phyloP scores from a whole-genome alignment of 495 filamentous ascomycete species.

The Hypoxylon cercidicola region DNA sequence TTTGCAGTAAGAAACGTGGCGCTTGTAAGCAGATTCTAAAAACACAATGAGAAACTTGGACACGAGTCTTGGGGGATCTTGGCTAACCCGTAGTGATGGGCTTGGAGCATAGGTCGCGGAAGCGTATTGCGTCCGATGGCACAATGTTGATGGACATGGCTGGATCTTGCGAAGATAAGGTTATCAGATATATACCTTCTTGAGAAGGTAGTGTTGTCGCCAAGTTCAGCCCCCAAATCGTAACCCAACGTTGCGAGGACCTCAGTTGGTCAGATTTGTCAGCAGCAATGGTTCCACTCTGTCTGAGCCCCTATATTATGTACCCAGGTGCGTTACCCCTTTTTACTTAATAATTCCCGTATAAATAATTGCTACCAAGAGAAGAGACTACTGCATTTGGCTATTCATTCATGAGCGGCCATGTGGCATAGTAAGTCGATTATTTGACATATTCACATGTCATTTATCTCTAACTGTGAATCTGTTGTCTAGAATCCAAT shows the following conservation, averaged over 20 bases:
- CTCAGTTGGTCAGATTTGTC: slow-evolving; percentile 1
- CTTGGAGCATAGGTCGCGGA: slow-evolving; percentile 40
- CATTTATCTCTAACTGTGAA: too few relatives aligned
- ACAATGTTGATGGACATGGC: neutral
- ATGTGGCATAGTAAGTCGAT: too few relatives aligned
- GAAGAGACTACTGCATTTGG: too few relatives aligned
- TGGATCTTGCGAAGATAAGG: neutral
- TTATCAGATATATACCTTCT: neutral
- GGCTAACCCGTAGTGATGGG: slow-evolving; percentile 39
- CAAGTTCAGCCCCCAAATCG: neutral
- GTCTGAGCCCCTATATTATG: too few relatives aligned
- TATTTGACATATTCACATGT: too few relatives aligned
- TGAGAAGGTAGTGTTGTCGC: neutral
- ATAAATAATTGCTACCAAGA: too few relatives aligned
- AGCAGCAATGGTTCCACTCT: neutral
- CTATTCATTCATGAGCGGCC: too few relatives aligned
- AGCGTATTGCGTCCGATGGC: slow-evolving; percentile 8
- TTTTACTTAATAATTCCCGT: neutral
- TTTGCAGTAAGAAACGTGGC: slow-evolving; percentile 41
- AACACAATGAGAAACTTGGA: neutral
- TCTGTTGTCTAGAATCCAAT: too few relatives aligned
- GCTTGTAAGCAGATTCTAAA: slow-evolving; percentile 41
- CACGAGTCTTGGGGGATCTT: neutral
- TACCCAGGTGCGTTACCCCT: too few relatives aligned
- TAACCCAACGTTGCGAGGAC: neutral